Base-by-base conservation (phyloP, 2,329 filamentous ascomycete genomes). In the Passalora sequoiae region DNA sequence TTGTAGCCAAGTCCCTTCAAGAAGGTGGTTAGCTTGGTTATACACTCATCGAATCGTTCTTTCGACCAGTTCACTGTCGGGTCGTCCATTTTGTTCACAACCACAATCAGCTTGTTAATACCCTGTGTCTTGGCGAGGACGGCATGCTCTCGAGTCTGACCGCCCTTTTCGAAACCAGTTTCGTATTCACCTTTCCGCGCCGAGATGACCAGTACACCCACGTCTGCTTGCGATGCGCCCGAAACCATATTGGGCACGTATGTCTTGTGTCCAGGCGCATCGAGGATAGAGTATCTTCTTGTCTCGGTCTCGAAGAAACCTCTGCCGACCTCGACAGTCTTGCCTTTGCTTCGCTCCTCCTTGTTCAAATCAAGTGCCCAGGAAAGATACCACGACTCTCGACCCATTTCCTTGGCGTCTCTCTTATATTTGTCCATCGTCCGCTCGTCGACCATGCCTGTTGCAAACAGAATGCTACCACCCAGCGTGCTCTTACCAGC, bases 51-150 rank as follows among this genome's bases (percentile, higher is more conserved):
- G 73, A 88, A 98, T 44, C 92, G 83, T 29, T 86, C 86, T 59
- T 96, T 81, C 42, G 86, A 92, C 94, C 94, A 98, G 62, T 95
- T 80, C 39, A 98, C 94, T 2, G 92, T 98, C 8, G 84, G 75
- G 64, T 98, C 92, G 64, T 98, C 92, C 94, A 98, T 98, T 77
- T 98, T 98, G 80, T 98, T 98, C 65, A 96, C 89, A 40, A 78
- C 92, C 21, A 98, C 83, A 33, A 97, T 76, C 43, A 98, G 77
- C 72, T 96, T 96, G 76, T 94, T 94, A 47, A 98, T 92, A 69
- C 92, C 92, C 65, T 95, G 91, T 1, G 94, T 98, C 72, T 97
- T 95, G 56, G 94, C 94, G 63, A 98, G 77, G 75, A 98, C 88
- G 44, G 94, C 92, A 69, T 97, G 91, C 77, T 98, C 92, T 64